Base-by-base conservation (phyloP, 495 filamentous ascomycete species). In the Penicillium silybi region DNA sequence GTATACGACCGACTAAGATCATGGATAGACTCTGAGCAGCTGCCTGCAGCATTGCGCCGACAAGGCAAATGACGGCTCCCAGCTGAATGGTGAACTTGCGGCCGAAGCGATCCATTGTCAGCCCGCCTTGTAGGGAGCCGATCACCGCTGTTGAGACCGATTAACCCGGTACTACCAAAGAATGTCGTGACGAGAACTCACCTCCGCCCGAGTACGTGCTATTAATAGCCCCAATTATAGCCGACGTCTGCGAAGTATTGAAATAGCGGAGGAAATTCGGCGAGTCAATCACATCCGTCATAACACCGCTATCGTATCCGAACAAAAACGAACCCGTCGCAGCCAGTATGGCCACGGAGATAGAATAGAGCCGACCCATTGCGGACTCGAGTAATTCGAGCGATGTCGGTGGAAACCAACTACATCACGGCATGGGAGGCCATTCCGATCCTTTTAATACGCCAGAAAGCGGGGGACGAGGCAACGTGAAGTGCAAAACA, bases 1-100 rank as follows among this genome's bases (percentile, higher is more conserved):
- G 66, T 44, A 85, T 82, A 32, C 84, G 80, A 6, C 84, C 84
- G 37, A 80, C 68, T 11, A 85, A 72, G 53, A 86, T 80, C 74
- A 82, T 80, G 0, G 75, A 70, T 43, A 84, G 58, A 48, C 82
- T 76, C 16, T 62, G 55, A 44, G 77, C 69, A 26, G 77, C 68
- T 11, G 80, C 65, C 59, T 85, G 81, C 35, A 85, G 72, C 40
- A 79, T 75, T 15, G 77, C 77, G 13, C 81, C 83, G 17, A 83
- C 34, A 35, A 77, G 58, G 58, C 78, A 79, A 41, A 85, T 73
- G 8, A 78, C 44, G 8, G 81, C 76, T 15, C 80, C 78, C 53
- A 78, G 72, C 50, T 81, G 74, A 42, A 84, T 81, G 9, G 77
- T 81, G 54, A 74, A 72, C 50, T 75, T 79, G 22, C 80, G 73